Evolutionary conservation across 805 yeast genomes (phyloP), one percentile per base, ranked within the genome.

Genomic region (Candida koratica): DNA sequence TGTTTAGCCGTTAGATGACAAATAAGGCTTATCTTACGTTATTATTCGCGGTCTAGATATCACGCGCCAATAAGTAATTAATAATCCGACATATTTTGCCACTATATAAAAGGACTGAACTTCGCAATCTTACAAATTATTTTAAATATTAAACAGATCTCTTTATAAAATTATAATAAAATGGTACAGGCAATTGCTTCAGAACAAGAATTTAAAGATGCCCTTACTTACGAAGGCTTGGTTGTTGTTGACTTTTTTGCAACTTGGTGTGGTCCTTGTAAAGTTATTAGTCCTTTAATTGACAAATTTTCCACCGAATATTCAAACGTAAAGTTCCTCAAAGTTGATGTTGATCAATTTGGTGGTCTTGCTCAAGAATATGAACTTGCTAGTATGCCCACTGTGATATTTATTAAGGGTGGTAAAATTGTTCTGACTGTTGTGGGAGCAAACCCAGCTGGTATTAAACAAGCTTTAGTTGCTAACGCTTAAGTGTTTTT

Each of bases 231-330:
- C 53, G 76, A 75, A 48, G 84, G 83, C 52, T 72, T 87, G 56
- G 89, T 87, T 50, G 89, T 93, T 51, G 86, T 93, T 50, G 97
- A 93, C 71, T 93, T 90, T 72, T 89, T 77, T 58, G 97, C 97
- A 53, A 79, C 89, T 44, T 93, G 97, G 97, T 90, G 98, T 67
- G 97, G 97, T 51, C 97, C 98, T 44, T 90, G 98, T 75, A 93
- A 90, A 76, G 85, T 85, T 79, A 83, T 93, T 66, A 89, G 96
- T 38, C 98, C 98, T 52, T 69, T 86, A 69, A 69, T 90, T 51
- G 95, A 89, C 58, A 82, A 83, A 62, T 81, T 89, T 56, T 69
- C 88, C 28, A 61, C 64, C 31, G 77, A 80, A 61, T 81, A 80
- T 76, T 46, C 79, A 18, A 64, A 69, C 37, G 86, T 82, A 51